A percentile compares a stretch with the other conserved stretches of the same genome.
phyloP scores from a whole-genome alignment of 352 stramenopile genomes.

The Phytophthora tentaculata region DNA sequence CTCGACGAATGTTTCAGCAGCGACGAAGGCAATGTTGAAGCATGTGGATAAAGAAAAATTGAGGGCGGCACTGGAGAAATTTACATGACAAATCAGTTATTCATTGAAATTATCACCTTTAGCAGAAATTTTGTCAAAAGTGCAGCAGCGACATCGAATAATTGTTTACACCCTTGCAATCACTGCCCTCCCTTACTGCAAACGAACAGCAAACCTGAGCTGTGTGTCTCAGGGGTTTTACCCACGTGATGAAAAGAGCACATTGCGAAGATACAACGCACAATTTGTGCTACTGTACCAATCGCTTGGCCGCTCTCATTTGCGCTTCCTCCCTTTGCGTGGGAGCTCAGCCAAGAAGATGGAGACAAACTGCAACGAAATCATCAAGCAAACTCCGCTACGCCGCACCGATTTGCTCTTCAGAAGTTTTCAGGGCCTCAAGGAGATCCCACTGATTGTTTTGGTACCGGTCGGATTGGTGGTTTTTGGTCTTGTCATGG shows the following conservation, averaged over 20 bases:
- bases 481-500: conserved; percentile 16
- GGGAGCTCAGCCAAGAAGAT: background rate
- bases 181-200: too few relatives aligned
- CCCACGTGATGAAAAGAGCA: background rate
- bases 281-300: background rate
- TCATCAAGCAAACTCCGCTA: background rate
- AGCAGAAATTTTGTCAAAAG: too few relatives aligned
- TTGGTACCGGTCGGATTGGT: conserved; percentile 17
- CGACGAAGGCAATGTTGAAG: conserved; percentile 1
- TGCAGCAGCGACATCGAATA: too few relatives aligned
- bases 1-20: background rate
- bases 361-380: conserved; percentile 4
- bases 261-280: conserved; percentile 2
- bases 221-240: conserved; percentile 6
- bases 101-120: too few relatives aligned
- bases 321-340: background rate
- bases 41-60: background rate
- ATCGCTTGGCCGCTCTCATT: conserved; percentile 7
- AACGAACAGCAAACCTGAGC: conserved; percentile 10
- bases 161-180: background rate
- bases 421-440: background rate
- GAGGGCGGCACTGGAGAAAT: background rate
- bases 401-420: background rate
- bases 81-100: background rate
- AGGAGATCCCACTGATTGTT: conserved; percentile 9